Base-by-base conservation (phyloP, 768 basidiomycete genomes). In the Lactifluus subvellereus region DNA sequence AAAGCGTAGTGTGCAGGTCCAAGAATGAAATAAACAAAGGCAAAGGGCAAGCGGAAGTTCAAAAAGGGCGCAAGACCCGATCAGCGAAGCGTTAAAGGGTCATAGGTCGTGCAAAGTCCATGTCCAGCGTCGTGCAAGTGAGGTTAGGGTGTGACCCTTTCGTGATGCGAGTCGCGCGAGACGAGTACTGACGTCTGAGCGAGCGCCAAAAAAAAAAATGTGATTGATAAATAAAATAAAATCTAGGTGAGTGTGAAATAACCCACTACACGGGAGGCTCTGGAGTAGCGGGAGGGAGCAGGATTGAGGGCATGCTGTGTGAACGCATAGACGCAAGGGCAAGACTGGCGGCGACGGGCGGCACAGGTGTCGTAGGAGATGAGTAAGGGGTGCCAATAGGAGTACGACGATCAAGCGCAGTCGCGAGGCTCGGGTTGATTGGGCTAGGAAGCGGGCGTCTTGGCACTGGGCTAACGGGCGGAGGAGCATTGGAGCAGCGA, bases 271-370 rank as follows among this genome's bases (percentile, higher is more conserved):
- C 62, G 9, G 53, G 53, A n/a, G 62, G n/a, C 9, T 64, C 58
- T 20, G 53, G 4, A n/a, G 22, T 61, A 33, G 55, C n/a, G 10
- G 33, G 4, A 6, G 65, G 52, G 14, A 58, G 56, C 10, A 60
- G 40, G 43, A 68, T 61, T 11, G 65, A 66, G 10, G 67, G 67
- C 67, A 61, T 63, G 56, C 67, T 68, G 37, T 60, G 48, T 52
- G 67, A 68, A 42, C 67, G 67, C 61, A 60, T 57, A 10, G 61
- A 59, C 35, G 65, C 54, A 33, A 59, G 48, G 52, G 61, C 38
- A 33, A 52, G 42, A 30, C 54, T 14, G 16, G 48, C 54, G 1
- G 54, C 40, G 20, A 45, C 27, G 9, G 54, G 57, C 2, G 67
- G 67, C 16, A 16, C 45, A 10, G 67, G 67, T 40, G 67, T 66